Conservation (phyloP, 257 asterid species). For the Nicotiana tomentosiformis region DNA sequence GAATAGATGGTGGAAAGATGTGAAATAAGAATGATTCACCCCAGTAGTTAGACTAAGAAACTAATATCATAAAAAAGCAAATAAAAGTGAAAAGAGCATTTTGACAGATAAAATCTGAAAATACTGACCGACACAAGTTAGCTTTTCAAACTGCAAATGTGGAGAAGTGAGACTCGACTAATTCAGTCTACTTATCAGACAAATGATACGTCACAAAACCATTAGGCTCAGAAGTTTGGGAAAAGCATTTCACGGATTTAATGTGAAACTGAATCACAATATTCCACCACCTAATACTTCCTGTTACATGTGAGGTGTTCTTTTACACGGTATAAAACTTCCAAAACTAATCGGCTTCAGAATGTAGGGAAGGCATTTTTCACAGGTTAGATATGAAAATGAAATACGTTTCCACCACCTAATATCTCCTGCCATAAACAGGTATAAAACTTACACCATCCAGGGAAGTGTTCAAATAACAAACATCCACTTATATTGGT, state of each 20-base stretch:
- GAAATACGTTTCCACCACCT: not conserved
- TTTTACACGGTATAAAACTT: not conserved
- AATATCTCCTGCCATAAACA: not conserved
- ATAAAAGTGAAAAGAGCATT: not conserved
- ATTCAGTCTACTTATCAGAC: not conserved
- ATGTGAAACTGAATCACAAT: not conserved
- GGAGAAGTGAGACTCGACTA: not conserved
- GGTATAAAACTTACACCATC: not conserved
- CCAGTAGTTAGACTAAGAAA: not conserved
- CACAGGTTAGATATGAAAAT: not conserved
- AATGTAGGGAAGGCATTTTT: not conserved
- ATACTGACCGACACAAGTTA: not conserved
- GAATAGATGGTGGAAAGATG: not conserved
- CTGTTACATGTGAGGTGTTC: conserved; percentile 1
- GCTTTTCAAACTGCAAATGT: not conserved
- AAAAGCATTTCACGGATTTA: not conserved
- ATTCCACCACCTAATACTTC: not conserved
- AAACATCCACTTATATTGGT: not conserved
- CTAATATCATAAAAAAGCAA: not conserved
- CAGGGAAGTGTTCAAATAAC: not conserved
- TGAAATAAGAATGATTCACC: not conserved
- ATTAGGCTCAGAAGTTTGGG: not conserved
- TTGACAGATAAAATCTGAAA: not conserved
- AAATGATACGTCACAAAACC: not conserved
- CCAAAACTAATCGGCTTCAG: not conserved